phyloP scores from a whole-genome alignment of 1,284 basidiomycete species.

The Boletus holoroseus region DNA sequence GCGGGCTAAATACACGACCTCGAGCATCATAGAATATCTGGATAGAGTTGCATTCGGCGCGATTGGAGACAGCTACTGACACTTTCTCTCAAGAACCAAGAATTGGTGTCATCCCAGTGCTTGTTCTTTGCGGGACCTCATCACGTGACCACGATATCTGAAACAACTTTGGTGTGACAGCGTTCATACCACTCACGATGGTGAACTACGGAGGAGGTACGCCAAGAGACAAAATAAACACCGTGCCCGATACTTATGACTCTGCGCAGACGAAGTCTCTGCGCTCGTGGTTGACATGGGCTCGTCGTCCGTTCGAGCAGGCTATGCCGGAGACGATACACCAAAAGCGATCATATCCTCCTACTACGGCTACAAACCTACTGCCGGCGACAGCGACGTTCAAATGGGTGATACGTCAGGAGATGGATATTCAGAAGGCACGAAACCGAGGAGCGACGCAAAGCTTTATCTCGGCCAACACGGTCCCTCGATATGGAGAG shows the following conservation, averaged over 20 bases:
- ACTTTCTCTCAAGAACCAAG: background rate
- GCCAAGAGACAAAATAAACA: conserved; percentile 24
- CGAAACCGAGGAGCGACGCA: conserved; percentile 40
- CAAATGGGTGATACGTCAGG: conserved; percentile 47
- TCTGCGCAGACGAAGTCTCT: conserved; percentile 77
- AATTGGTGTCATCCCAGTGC: background rate
- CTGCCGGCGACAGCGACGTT: conserved; percentile 45
- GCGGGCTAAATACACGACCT: background rate
- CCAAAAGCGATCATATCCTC: conserved; percentile 92
- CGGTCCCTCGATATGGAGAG: conserved; percentile 88
- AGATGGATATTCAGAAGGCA: conserved; percentile 32
- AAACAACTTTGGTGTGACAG: too few relatives aligned
- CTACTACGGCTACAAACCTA: conserved; percentile 73
- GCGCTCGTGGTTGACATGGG: conserved; percentile 96
- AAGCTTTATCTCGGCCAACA: conserved; percentile 86
- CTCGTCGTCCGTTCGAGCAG: conserved; percentile 82
- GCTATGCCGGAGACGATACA: conserved; percentile 96
- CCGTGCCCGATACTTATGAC: background rate
- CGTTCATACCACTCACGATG: conserved; percentile 36
- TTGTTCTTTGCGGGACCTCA: background rate
- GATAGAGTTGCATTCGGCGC: background rate
- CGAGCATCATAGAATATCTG: background rate
- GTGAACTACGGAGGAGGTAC: conserved; percentile 70
- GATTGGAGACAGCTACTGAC: too few relatives aligned
- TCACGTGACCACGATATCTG: conserved; percentile 11